phyloP scores from a whole-genome alignment of 345 rosid genomes.

The Eucalyptus cloeziana region DNA sequence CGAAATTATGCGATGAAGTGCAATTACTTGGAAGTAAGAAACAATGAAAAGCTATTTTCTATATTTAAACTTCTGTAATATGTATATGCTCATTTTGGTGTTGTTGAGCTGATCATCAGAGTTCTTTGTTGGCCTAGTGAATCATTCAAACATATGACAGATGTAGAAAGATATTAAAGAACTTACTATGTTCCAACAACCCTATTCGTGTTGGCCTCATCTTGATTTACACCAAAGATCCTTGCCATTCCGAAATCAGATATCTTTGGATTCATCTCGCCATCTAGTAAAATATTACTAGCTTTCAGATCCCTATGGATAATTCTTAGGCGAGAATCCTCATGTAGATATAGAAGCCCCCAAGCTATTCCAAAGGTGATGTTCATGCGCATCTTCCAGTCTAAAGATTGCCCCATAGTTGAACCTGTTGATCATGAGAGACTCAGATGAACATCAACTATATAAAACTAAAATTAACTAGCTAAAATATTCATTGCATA shows the following conservation, averaged over 20 bases:
- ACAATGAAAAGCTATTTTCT: not conserved
- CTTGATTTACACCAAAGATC: constrained; percentile 19
- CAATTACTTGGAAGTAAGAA: no score
- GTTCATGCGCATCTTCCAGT: constrained; percentile 9
- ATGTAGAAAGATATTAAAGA: not conserved
- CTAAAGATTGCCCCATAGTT: not conserved
- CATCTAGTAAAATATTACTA: constrained; percentile 7
- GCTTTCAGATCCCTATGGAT: constrained; percentile 21
- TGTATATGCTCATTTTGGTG: not conserved
- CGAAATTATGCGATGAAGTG: no score
- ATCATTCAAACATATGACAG: not conserved
- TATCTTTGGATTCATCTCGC: constrained; percentile 12
- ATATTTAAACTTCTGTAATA: not conserved
- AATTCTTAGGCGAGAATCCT: constrained; percentile 21
- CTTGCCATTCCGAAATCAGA: constrained; percentile 25
- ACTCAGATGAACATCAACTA: no score
- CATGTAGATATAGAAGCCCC: constrained; percentile 24
- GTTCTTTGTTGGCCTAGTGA: not conserved
- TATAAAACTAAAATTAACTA: not conserved
- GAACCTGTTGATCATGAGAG: not conserved
- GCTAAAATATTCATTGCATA: not conserved
- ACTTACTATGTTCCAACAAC: constrained; percentile 10
- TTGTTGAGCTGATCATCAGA: not conserved
- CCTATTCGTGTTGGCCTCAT: constrained; percentile 7
- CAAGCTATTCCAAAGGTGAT: constrained; percentile 23